phyloP scores from a whole-genome alignment of 1,284 basidiomycete species.

The Vanrija sp. region DNA sequence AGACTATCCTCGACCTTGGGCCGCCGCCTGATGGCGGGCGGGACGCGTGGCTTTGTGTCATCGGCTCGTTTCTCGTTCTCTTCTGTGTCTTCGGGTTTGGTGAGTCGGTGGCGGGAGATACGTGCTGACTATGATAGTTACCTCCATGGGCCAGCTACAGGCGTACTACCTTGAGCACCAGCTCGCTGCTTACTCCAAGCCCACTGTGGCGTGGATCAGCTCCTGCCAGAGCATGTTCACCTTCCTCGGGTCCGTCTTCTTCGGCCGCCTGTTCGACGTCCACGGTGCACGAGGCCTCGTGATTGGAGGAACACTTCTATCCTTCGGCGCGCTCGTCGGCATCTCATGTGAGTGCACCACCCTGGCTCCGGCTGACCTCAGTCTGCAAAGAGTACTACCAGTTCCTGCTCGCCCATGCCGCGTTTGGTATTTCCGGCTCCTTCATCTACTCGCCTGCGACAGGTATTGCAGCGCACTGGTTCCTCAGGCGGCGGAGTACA shows the following conservation, averaged over 20 bases:
- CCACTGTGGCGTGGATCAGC: conserved; percentile 43
- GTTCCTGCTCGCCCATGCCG: conserved; percentile 40
- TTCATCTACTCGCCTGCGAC: conserved; percentile 42
- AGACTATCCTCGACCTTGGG: conserved; percentile 2
- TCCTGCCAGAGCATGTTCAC: conserved; percentile 33
- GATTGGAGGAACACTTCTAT: conserved; percentile 28
- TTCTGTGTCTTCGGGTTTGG: conserved; percentile 30
- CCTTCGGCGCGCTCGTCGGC: conserved; percentile 32
- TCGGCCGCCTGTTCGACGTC: conserved; percentile 42
- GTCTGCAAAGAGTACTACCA: conserved; percentile 46
- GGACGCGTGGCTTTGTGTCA: conserved; percentile 23
- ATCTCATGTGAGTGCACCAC: conserved; percentile 32
- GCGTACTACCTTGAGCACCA: conserved; percentile 40
- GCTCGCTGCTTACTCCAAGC: conserved; percentile 29
- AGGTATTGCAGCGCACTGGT: conserved; percentile 46
- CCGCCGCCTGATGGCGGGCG: conserved; percentile 28
- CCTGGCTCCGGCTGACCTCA: conserved; percentile 3
- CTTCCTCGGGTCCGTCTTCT: conserved; percentile 32
- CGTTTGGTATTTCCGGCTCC: conserved; percentile 38
- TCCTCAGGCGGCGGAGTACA: conserved; percentile 35
- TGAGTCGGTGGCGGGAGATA: conserved; percentile 1
- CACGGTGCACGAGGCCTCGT: conserved; percentile 33
- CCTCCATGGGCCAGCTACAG: conserved; percentile 41
- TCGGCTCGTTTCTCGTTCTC: conserved; percentile 22
- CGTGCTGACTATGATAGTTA: conserved; percentile 20